Percentiles rank a stretch among this genome's conserved stretches.
These are phyloP conservation scores for Fusarium bulbicola DNA, from an alignment of 2,329 filamentous ascomycete genomes.

Conservation along the genomic window DNA sequence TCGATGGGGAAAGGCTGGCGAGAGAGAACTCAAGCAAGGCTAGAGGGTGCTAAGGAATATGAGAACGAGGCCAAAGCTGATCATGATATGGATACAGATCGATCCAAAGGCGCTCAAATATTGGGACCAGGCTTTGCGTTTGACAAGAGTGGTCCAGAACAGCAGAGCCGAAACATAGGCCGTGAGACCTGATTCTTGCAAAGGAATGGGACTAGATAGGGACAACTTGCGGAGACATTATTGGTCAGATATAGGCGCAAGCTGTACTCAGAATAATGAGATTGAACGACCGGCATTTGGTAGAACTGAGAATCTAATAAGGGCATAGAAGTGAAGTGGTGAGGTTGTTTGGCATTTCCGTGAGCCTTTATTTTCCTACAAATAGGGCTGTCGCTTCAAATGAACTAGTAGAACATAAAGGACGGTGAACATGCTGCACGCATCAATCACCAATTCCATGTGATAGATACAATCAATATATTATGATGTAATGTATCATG, in stretches of 20 bases:
- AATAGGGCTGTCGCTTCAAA: not conserved
- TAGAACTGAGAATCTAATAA: not conserved
- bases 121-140: not conserved
- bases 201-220: not conserved
- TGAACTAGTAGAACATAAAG: not conserved
- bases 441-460: not conserved
- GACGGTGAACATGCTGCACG: not conserved
- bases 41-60: conserved; percentile 18
- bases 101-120: conserved; percentile 3
- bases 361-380: not conserved
- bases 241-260: not conserved
- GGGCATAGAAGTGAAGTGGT: not conserved
- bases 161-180: conserved; percentile 13
- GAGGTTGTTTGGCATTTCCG: not conserved
- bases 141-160: not conserved
- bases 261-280: not conserved
- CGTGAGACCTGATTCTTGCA: conserved; percentile 6
- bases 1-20: conserved; percentile 52
- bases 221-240: not conserved
- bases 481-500: not conserved
- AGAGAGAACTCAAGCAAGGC: conserved; percentile 45
- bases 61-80: conserved; percentile 3
- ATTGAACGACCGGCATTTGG: not conserved
- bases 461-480: not conserved
- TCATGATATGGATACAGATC: not conserved